These are phyloP conservation scores for Teunomyces pallodes DNA, from an alignment of 805 yeast genomes.

Conservation along the genomic window DNA sequence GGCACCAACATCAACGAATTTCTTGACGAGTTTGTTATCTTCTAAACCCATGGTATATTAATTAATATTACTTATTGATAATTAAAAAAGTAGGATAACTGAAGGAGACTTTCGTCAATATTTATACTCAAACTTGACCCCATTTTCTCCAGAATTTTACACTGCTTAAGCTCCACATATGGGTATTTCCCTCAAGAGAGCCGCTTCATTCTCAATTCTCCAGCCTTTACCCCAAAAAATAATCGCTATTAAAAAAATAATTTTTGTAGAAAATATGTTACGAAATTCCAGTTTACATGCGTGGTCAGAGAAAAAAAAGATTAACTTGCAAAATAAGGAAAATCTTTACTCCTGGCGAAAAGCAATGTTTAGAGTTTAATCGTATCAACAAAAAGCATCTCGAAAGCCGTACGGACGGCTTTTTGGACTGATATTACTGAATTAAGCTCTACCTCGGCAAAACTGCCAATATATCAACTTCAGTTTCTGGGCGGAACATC, in stretches of 20 bases:
- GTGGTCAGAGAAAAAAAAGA: background rate
- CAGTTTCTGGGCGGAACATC: no score
- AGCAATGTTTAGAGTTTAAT: background rate
- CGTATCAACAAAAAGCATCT: background rate
- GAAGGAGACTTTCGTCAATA: background rate
- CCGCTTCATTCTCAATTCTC: slow-evolving; percentile 1
- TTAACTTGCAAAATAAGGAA: background rate
- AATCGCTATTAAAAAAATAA: background rate
- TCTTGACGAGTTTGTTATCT: slow-evolving; percentile 29
- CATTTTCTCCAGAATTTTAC: background rate
- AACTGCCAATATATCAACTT: no score
- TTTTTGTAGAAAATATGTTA: background rate
- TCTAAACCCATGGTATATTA: slow-evolving; percentile 35
- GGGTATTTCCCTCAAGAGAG: background rate
- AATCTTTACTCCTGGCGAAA: slow-evolving; percentile 1
- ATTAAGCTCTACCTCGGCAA: no score
- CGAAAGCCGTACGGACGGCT: background rate
- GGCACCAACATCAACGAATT: slow-evolving; percentile 43
- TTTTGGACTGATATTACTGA: no score
- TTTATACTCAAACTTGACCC: slow-evolving; percentile 4
- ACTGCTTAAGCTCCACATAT: background rate
- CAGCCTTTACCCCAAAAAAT: slow-evolving; percentile 2
- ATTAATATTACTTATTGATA: slow-evolving; percentile 3
- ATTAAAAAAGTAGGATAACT: background rate
- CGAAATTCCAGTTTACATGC: background rate